Conservation (phyloP, 2,329 filamentous ascomycete genomes). For the Aspergillus candidus region DNA sequence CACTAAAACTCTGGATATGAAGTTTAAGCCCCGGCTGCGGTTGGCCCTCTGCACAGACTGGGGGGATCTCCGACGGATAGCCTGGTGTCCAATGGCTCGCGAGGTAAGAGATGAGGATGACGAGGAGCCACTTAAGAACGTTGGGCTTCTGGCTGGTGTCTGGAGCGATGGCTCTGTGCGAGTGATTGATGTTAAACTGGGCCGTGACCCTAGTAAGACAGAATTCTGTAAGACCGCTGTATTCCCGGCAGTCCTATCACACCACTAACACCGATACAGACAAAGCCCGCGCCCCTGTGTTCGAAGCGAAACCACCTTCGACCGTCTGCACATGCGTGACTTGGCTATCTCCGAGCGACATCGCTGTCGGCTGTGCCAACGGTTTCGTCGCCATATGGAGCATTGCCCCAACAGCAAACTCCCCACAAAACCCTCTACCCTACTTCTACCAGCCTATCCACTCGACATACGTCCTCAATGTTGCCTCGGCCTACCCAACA, state of each 20-base stretch:
- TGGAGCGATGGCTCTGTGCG: constrained; percentile 54
- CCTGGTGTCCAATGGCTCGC: constrained; percentile 50
- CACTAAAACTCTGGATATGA: constrained; percentile 40
- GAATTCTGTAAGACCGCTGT: constrained; percentile 28
- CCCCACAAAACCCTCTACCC: constrained; percentile 19
- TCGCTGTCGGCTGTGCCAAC: constrained; percentile 52
- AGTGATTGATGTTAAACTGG: constrained; percentile 47
- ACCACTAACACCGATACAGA: constrained; percentile 18
- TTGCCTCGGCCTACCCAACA: constrained; percentile 48
- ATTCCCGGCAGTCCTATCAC: constrained; percentile 2
- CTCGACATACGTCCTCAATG: constrained; percentile 34
- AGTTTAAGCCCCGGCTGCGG: constrained; percentile 40
- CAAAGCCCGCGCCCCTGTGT: constrained; percentile 44
- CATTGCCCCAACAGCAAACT: constrained; percentile 21
- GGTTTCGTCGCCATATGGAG: constrained; percentile 53
- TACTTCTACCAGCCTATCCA: constrained; percentile 35
- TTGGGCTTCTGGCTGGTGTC: constrained; percentile 52
- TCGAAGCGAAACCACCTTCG: constrained; percentile 45
- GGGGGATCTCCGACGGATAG: constrained; percentile 50
- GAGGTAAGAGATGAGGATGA: constrained; percentile 25
- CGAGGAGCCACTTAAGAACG: constrained; percentile 21
- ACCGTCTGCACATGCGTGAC: constrained; percentile 52
- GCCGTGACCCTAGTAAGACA: constrained; percentile 18
- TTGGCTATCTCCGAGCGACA: constrained; percentile 52
- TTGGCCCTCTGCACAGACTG: constrained; percentile 52